Base-by-base conservation (phyloP, 2,329 filamentous ascomycete genomes). In the Lachnum nothofagi region DNA sequence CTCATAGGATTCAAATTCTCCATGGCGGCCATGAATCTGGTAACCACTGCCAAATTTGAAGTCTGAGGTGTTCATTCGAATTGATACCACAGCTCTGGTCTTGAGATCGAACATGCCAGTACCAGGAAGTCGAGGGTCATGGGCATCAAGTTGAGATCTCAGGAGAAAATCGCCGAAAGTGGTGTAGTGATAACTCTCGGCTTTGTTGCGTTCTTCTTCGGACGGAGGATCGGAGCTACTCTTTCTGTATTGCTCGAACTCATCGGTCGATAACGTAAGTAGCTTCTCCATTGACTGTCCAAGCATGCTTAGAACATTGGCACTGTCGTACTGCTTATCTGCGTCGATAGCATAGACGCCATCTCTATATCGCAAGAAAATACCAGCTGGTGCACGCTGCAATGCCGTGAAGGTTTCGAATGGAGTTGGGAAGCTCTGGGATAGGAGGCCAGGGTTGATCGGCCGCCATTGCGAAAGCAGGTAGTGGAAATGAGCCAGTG, bases 281-380 rank as follows among this genome's bases (percentile, higher is more conserved):
- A 97, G 77, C 68, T 97, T 96, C 68, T 98, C 93, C 83, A 98
- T 90, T 0, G 91, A 95, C 63, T 94, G 93, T 12, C 93, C 93
- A 14, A 98, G 78, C 76, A 91, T 89, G 69, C 86, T 93, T 42
- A 98, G 76, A 25, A 98, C 80, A 57, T 88, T 97, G 25, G 87
- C 85, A 6, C 73, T 78, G 60, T 96, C 91, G 58, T 82, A 93
- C 64, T 95, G 80, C 69, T 97, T 98, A 68, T 98, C 93, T 0
- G 91, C 88, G 65, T 98, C 93, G 51, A 98, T 93, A 4, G 91
- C 91, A 65, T 98, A 98, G 0, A 83, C 79, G 1, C 91, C 91
- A 62, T 95, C 79, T 56, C 87, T 86, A 68, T 83, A 87, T 44
- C 87, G 80, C 14, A 96, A 72, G 61, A 96, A 95, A 38, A 90